These are phyloP conservation scores for Vaccinium darrowii DNA, from an alignment of 148 eudicot species.

Conservation along the genomic window DNA sequence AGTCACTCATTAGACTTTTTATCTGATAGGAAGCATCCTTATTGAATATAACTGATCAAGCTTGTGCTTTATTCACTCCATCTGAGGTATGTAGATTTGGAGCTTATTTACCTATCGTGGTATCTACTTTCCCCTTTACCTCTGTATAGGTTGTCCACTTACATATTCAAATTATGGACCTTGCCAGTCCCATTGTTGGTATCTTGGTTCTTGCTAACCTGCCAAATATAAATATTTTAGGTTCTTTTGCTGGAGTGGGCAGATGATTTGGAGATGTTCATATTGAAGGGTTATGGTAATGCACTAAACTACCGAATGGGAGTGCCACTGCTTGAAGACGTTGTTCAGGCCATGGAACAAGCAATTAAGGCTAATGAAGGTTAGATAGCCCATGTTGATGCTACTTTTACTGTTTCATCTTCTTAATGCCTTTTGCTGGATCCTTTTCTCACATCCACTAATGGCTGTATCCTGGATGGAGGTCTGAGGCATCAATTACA, in stretches of 20 bases:
- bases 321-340: conserved; percentile 84
- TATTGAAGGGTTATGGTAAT: conserved; percentile 90
- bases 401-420: background rate
- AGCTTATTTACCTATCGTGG: background rate
- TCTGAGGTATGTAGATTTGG: conserved; percentile 52
- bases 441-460: background rate
- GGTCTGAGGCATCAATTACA: background rate
- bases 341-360: conserved; percentile 81
- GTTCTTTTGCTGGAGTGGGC: conserved; percentile 87
- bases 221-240: conserved; percentile 29
- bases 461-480: background rate
- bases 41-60: conserved; percentile 78
- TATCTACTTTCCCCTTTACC: background rate
- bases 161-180: background rate
- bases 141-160: background rate
- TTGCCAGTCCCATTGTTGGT: background rate
- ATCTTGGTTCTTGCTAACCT: conserved; percentile 1
- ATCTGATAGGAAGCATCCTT: conserved; percentile 81
- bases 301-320: conserved; percentile 91
- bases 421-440: conserved; percentile 6
- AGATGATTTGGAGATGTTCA: conserved; percentile 82
- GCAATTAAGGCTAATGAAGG: conserved; percentile 87
- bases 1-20: background rate
- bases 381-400: conserved; percentile 13
- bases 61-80: conserved; percentile 72